These are phyloP conservation scores for Pyrenophora teres DNA, from an alignment of 2,329 filamentous ascomycete genomes.

Conservation along the genomic window DNA sequence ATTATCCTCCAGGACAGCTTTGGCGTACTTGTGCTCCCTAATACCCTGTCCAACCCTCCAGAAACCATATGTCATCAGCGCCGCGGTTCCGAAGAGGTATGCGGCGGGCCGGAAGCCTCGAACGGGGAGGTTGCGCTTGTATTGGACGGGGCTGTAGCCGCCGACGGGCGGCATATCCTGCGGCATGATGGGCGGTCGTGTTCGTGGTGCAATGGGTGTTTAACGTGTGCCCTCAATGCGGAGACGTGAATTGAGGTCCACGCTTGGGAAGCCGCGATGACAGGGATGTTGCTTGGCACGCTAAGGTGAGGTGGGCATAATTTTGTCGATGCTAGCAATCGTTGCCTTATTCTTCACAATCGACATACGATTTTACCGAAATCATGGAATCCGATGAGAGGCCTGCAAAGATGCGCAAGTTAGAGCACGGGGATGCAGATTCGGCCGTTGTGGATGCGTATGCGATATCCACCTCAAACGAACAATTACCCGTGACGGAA, in stretches of 20 bases:
- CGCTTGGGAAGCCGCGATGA: conserved; percentile 25
- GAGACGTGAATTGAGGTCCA: conserved; percentile 34
- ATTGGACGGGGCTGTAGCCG: conserved; percentile 96
- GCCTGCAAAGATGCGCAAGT: conserved; percentile 61
- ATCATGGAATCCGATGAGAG: conserved; percentile 62
- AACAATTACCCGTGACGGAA: conserved; percentile 16
- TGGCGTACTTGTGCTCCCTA: conserved; percentile 83
- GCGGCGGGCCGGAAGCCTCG: conserved; percentile 84
- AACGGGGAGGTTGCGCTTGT: conserved; percentile 94
- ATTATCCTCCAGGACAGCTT: not conserved
- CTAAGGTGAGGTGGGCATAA: conserved; percentile 32
- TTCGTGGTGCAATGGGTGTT: conserved; percentile 36
- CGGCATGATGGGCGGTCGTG: conserved; percentile 68
- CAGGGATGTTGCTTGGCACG: conserved; percentile 33
- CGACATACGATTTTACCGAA: not conserved
- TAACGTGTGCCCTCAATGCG: conserved; percentile 30
- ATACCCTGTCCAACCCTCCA: conserved; percentile 82
- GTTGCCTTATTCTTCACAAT: conserved; percentile 1
- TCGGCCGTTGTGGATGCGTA: conserved; percentile 14
- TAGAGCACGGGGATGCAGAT: conserved; percentile 44
- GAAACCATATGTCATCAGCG: conserved; percentile 87
- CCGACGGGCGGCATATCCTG: conserved; percentile 96
- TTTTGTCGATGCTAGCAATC: conserved; percentile 30
- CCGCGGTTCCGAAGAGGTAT: conserved; percentile 76
- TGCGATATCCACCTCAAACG: conserved; percentile 16